phyloP scores from a whole-genome alignment of 768 basidiomycete species.

The Serendipita sp. region DNA sequence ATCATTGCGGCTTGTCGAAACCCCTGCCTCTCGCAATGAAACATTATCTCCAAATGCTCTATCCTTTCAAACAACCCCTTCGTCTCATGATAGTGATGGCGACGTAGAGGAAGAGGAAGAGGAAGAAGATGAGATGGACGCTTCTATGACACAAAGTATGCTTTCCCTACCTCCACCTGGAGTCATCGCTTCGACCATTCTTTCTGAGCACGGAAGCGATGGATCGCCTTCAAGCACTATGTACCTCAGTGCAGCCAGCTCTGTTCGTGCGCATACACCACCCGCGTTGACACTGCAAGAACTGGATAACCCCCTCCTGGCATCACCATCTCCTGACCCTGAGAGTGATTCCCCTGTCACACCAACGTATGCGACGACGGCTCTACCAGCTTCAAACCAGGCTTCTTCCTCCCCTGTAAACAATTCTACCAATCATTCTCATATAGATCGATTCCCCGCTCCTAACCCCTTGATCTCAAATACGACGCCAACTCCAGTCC shows the following conservation, averaged over 20 bases:
- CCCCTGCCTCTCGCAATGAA: no score
- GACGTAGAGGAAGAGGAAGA: slow-evolving; percentile 27
- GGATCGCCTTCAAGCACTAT: slow-evolving; percentile 47
- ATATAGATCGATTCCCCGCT: background rate
- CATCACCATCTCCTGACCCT: background rate
- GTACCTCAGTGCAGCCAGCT: slow-evolving; percentile 50
- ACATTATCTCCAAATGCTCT: no score
- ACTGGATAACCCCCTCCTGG: background rate
- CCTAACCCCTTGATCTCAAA: background rate
- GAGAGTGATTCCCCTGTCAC: background rate
- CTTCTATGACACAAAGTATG: slow-evolving; percentile 59
- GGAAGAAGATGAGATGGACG: slow-evolving; percentile 38
- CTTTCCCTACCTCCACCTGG: slow-evolving; percentile 33
- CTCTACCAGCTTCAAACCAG: background rate
- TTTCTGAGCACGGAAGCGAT: slow-evolving; percentile 17
- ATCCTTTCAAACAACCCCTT: background rate
- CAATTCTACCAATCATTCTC: background rate
- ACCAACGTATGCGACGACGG: background rate
- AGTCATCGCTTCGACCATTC: slow-evolving; percentile 17
- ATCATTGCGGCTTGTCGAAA: no score
- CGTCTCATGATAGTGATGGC: background rate
- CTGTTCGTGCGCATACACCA: background rate
- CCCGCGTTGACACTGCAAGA: background rate
- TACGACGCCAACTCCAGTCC: background rate
- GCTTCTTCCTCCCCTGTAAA: background rate